Conservation (phyloP, 345 rosid species). For the Anacardium occidentale region DNA sequence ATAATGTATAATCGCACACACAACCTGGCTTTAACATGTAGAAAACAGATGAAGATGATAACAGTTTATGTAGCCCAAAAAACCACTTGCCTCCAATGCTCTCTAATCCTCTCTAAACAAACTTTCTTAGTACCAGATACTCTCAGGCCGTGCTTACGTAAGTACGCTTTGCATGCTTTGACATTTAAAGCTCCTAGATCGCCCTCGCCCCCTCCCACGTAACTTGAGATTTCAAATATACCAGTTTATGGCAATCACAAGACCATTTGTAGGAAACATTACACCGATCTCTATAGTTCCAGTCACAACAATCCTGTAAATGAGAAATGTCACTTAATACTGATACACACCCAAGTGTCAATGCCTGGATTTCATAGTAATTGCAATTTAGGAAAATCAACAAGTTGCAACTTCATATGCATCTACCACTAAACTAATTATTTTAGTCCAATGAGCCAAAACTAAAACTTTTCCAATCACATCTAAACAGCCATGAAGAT, state of each 20-base stretch:
- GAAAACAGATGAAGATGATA: not conserved
- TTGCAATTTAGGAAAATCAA: not conserved
- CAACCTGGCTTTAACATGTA: not conserved
- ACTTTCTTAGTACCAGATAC: slow-evolving; percentile 47
- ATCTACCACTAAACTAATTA: not conserved
- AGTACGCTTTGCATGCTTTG: slow-evolving; percentile 48
- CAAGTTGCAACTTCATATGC: too few species aligned
- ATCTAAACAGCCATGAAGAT: not conserved
- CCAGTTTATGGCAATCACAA: not conserved
- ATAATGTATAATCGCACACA: not conserved
- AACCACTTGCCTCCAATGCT: slow-evolving; percentile 48
- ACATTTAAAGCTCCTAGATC: slow-evolving; percentile 38
- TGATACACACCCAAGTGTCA: not conserved
- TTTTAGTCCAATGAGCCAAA: not conserved
- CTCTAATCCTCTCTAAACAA: slow-evolving; percentile 45
- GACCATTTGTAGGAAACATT: not conserved
- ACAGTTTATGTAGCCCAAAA: not conserved
- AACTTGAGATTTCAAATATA: slow-evolving; percentile 16
- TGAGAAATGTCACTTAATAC: not conserved
- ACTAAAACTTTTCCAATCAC: not conserved
- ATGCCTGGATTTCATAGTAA: not conserved
- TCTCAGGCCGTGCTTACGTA: slow-evolving; percentile 51
- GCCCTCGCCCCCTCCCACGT: slow-evolving; percentile 37
- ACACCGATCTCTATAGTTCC: not conserved
- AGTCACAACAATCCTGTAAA: too few species aligned